These are phyloP conservation scores for Leishmania gerbilli DNA, from an alignment of 208 protist genomes.

Conservation along the genomic window DNA sequence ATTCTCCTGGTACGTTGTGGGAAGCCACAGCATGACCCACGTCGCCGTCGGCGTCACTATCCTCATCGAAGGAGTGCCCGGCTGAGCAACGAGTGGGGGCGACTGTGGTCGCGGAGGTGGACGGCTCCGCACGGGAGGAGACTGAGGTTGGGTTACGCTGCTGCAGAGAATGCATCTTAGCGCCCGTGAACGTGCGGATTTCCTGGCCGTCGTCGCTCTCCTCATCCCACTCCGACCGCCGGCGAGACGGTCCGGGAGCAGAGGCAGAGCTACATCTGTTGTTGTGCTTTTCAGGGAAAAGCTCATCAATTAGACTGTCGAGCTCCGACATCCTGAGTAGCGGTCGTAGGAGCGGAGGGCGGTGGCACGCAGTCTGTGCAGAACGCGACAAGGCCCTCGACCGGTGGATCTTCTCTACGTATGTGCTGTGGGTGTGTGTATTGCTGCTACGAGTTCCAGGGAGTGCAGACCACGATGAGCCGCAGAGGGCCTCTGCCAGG, in stretches of 20 bases:
- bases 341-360: conserved; percentile 8
- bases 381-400: neutral
- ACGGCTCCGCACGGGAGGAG: neutral
- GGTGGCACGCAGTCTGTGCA: neutral
- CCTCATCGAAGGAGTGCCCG: conserved; percentile 47
- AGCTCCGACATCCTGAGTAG: conserved; percentile 32
- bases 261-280: neutral
- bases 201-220: conserved; percentile 45
- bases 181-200: neutral
- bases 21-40: neutral
- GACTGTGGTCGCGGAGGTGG: neutral
- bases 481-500: neutral
- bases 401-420: neutral
- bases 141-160: neutral
- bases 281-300: conserved; percentile 52
- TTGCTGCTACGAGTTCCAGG: neutral
- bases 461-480: neutral
- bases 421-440: neutral
- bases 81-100: neutral
- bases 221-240: conserved; percentile 51
- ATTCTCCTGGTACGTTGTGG: neutral
- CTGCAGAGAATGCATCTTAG: neutral
- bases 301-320: conserved; percentile 75
- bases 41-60: conserved; percentile 37
- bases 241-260: neutral